Evolutionary conservation across 495 filamentous ascomycete genomes (phyloP).

Genomic region (Choiromyces venosus): DNA sequence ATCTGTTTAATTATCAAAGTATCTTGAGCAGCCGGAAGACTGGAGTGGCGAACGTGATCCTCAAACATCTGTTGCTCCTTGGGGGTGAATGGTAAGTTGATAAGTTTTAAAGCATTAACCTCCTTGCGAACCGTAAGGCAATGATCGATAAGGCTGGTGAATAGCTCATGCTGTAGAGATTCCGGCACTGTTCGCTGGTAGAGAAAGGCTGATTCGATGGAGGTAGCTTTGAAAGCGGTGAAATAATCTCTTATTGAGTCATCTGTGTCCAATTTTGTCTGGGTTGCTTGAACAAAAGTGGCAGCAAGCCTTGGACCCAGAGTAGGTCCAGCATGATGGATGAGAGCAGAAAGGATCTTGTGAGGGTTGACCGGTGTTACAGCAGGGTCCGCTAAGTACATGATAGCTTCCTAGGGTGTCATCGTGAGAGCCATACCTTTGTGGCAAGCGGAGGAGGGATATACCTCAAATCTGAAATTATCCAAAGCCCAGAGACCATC

Average conservation of each 20-base stretch:
- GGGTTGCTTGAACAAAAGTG: conserved; percentile 27
- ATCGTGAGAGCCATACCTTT: not conserved
- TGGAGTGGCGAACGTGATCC: conserved; percentile 16
- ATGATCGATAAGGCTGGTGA: conserved; percentile 33
- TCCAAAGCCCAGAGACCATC: conserved; percentile 35
- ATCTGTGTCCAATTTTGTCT: conserved; percentile 31
- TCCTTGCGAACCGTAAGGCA: conserved; percentile 35
- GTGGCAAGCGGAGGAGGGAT: not conserved
- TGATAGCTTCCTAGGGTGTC: conserved; percentile 17
- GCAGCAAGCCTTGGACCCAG: conserved; percentile 28
- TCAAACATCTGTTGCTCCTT: conserved; percentile 35
- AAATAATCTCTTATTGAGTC: conserved; percentile 30
- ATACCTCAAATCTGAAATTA: conserved; percentile 34
- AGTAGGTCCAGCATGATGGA: conserved; percentile 13
- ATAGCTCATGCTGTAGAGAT: conserved; percentile 19
- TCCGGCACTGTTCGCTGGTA: conserved; percentile 34
- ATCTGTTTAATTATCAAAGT: conserved; percentile 35
- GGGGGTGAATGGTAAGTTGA: conserved; percentile 34
- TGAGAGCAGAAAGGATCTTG: conserved; percentile 29
- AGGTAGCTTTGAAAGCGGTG: conserved; percentile 20
- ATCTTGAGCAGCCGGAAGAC: conserved; percentile 32
- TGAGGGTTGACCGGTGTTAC: conserved; percentile 32
- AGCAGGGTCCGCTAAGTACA: conserved; percentile 23
- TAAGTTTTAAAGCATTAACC: conserved; percentile 29
- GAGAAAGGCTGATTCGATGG: conserved; percentile 30